Base-by-base conservation (phyloP, 2,329 filamentous ascomycete genomes). In the Tolypocladium inflatum region DNA sequence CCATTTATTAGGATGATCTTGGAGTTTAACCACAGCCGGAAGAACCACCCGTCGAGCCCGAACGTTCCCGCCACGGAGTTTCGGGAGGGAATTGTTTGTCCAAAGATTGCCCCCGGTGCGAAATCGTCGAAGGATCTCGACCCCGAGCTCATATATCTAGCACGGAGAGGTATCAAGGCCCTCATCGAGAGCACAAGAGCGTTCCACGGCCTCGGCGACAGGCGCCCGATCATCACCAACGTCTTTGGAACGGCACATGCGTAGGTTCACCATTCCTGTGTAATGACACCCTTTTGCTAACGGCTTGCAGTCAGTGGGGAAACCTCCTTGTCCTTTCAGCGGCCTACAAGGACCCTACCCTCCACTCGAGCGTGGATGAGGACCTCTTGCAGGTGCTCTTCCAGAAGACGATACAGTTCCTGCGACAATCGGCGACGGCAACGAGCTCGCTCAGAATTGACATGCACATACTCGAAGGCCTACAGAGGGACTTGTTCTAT, bases 171-270 rank as follows among this genome's bases (percentile, higher is more conserved):
- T 59, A 81, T 94, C 58, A 77, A 84, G 50, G 89, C 91, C 8
- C 84, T 96, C 1, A 85, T 96, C 56, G 80, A 88, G 68, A 97
- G 93, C 70, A 97, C 93, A 0, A 82, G 85, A 57, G 90, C 91
- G 1, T 96, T 97, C 68, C 80, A 88, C 62, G 78, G 79, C 2
- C 78, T 89, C 33, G 77, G 82, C 19, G 73, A 76, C n/a, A 73
- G 82, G 61, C 83, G 91, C 37, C 84, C 89, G 10, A 87, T 97
- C 55, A 86, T 97, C 57, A 97, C 93, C n/a, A 97, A 97, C 66
- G 87, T 96, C 30, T 96, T 96, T 73, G 92, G 93, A 56, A 97
- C 93, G 21, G 89, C 91, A 61, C 93, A 97, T 79, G 92, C 93
- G 90, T 96, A 89, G 84, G 90, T 85, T 55, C 15, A 41, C 2